A percentile compares a stretch with the other conserved stretches of the same genome.
phyloP scores from a whole-genome alignment of 768 basidiomycete species.

The Termitomyces sp. region DNA sequence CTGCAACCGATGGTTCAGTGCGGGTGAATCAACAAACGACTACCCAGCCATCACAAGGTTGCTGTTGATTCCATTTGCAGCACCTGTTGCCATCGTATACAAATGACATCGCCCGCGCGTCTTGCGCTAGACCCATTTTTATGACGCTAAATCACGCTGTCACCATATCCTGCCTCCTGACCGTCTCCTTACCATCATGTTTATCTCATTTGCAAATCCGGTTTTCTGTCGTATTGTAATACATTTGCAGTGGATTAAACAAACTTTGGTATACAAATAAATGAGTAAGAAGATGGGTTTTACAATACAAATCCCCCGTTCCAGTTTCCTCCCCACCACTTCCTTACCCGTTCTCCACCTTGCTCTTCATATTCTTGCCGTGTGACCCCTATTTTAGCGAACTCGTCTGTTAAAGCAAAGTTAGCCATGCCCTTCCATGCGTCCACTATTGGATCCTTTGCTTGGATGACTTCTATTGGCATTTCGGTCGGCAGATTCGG shows the following conservation, averaged over 20 bases:
- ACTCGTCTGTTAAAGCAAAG: conserved; percentile 55
- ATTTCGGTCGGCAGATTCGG: conserved; percentile 85
- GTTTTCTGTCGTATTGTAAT: conserved; percentile 18
- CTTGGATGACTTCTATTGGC: conserved; percentile 56
- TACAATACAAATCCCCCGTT: conserved; percentile 34
- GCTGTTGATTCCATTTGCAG: conserved; percentile 38
- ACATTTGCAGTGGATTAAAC: conserved; percentile 17
- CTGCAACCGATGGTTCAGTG: conserved; percentile 52
- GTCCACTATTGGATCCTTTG: conserved; percentile 64
- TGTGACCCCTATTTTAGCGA: conserved; percentile 55
- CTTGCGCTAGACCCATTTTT: neutral
- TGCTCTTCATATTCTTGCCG: conserved; percentile 85
- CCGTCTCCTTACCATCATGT: conserved; percentile 8
- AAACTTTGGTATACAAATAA: neutral
- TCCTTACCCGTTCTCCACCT: conserved; percentile 81
- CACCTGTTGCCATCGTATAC: neutral
- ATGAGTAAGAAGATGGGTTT: neutral
- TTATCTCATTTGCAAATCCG: conserved; percentile 18
- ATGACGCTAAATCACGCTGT: neutral
- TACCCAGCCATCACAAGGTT: conserved; percentile 37
- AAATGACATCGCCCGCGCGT: neutral
- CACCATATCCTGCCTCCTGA: conserved; percentile 1
- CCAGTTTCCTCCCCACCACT: conserved; percentile 94
- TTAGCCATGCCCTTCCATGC: conserved; percentile 94
- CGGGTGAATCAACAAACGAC: conserved; percentile 57